Percentiles rank a stretch among this genome's conserved stretches.
These are phyloP conservation scores for Cladosporium austrohemisphaericum DNA, from an alignment of 2,329 filamentous ascomycete genomes.

Conservation along the genomic window DNA sequence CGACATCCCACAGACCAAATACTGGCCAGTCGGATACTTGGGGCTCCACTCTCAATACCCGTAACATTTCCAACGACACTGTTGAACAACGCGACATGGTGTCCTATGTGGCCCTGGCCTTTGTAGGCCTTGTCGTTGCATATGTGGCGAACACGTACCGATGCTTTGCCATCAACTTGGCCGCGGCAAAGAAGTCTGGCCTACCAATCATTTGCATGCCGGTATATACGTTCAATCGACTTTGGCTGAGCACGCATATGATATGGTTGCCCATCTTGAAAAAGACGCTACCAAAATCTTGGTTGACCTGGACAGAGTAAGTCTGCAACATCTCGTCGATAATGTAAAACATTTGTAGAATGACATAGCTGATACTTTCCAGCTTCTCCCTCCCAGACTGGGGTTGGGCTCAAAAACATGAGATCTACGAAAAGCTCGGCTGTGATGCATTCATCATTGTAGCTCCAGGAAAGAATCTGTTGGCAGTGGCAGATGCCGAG, in stretches of 20 bases:
- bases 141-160: constrained; percentile 36
- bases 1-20: background rate
- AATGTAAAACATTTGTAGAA: too few species aligned
- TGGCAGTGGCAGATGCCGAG: constrained; percentile 62
- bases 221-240: constrained; percentile 46
- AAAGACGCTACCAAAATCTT: constrained; percentile 48
- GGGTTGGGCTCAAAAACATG: constrained; percentile 54
- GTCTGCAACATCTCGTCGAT: too few species aligned
- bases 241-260: constrained; percentile 55
- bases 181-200: constrained; percentile 44
- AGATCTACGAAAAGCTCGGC: constrained; percentile 56
- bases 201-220: constrained; percentile 43
- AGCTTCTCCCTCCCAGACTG: constrained; percentile 60
- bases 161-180: constrained; percentile 39
- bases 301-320: constrained; percentile 59
- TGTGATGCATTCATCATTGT: constrained; percentile 63
- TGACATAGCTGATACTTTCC: constrained; percentile 11
- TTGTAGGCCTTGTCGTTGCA: constrained; percentile 31
- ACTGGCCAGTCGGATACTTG: background rate
- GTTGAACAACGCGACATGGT: constrained; percentile 6
- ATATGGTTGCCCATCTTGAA: constrained; percentile 56
- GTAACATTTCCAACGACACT: background rate
- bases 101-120: constrained; percentile 27
- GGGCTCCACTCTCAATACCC: background rate
- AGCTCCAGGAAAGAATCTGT: constrained; percentile 50